Conservation (phyloP, 139 green algal species). For the Micractinium conductrix region DNA sequence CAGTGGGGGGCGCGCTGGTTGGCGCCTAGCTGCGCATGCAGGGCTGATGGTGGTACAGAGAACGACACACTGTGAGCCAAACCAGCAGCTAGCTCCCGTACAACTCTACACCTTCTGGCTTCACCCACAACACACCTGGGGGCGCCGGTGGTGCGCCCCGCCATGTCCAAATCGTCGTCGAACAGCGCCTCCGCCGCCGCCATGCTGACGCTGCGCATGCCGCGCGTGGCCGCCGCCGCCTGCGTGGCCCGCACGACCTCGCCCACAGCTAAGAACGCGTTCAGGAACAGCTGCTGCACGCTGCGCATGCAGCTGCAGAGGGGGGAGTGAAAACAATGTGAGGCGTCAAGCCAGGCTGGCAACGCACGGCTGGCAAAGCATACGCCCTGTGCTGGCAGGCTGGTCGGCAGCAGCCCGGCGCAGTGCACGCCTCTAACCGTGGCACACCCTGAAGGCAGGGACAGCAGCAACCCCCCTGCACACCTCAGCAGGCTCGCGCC, state of each 20-base stretch:
- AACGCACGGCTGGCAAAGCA: not conserved
- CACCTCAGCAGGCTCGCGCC: constrained; percentile 30
- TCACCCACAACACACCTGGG: too few species aligned
- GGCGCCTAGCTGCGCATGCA: too few species aligned
- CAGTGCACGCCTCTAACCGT: too few species aligned
- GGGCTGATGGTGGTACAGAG: too few species aligned
- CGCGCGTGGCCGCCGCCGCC: not conserved
- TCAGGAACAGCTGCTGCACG: constrained; percentile 32
- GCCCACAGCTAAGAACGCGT: not conserved
- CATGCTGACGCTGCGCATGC: not conserved
- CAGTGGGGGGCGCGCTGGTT: too few species aligned
- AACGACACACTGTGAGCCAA: too few species aligned
- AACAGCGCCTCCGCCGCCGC: constrained; percentile 3
- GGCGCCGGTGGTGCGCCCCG: not conserved
- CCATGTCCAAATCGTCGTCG: constrained; percentile 39
- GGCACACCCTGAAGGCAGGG: too few species aligned
- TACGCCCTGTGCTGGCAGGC: not conserved
- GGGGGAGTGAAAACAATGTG: too few species aligned
- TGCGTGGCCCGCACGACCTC: constrained; percentile 24
- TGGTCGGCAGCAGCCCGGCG: not conserved
- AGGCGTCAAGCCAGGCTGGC: not conserved
- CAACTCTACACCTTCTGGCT: too few species aligned
- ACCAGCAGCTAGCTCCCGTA: too few species aligned
- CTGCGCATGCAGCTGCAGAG: constrained; percentile 26
- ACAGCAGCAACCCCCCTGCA: too few species aligned